phyloP scores from a whole-genome alignment of 2,329 filamentous ascomycete species.

The Colletotrichum theobromicola region DNA sequence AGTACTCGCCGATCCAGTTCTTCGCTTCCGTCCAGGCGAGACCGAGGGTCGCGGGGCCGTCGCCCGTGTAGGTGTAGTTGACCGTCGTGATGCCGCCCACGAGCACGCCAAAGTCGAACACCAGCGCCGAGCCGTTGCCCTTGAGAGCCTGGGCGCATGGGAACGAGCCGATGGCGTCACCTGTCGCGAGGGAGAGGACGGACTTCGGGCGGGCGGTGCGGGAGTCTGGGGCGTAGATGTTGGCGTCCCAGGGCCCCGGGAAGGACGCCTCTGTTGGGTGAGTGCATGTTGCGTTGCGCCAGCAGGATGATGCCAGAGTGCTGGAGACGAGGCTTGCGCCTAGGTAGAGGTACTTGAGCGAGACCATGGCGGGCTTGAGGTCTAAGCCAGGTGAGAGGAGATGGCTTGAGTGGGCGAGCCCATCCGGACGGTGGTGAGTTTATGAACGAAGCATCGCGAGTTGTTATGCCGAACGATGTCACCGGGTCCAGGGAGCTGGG shows the following conservation, averaged over 20 bases:
- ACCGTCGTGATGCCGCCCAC: slow-evolving; percentile 61
- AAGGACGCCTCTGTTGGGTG: slow-evolving; percentile 56
- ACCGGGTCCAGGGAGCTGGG: background rate
- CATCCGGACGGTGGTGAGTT: background rate
- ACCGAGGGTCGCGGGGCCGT: slow-evolving; percentile 39
- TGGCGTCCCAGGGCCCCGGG: slow-evolving; percentile 60
- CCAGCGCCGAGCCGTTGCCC: slow-evolving; percentile 56
- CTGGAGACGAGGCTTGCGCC: background rate
- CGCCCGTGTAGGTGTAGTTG: slow-evolving; percentile 47
- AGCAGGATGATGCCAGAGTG: slow-evolving; percentile 44
- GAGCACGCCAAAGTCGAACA: slow-evolving; percentile 65
- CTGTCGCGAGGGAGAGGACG: slow-evolving; percentile 41
- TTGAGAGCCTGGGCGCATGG: slow-evolving; percentile 25
- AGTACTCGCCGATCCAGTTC: slow-evolving; percentile 50
- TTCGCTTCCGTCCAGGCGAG: slow-evolving; percentile 54
- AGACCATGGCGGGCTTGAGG: background rate
- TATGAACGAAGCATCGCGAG: background rate
- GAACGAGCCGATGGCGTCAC: slow-evolving; percentile 34
- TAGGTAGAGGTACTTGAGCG: slow-evolving; percentile 30
- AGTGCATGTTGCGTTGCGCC: slow-evolving; percentile 59
- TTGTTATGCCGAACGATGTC: background rate
- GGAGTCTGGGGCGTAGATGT: slow-evolving; percentile 60
- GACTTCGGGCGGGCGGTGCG: slow-evolving; percentile 52
- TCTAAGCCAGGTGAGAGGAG: background rate
- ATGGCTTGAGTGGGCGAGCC: background rate